Conservation (phyloP, 2,329 filamentous ascomycete genomes). For the Ampelomyces quisqualis region DNA sequence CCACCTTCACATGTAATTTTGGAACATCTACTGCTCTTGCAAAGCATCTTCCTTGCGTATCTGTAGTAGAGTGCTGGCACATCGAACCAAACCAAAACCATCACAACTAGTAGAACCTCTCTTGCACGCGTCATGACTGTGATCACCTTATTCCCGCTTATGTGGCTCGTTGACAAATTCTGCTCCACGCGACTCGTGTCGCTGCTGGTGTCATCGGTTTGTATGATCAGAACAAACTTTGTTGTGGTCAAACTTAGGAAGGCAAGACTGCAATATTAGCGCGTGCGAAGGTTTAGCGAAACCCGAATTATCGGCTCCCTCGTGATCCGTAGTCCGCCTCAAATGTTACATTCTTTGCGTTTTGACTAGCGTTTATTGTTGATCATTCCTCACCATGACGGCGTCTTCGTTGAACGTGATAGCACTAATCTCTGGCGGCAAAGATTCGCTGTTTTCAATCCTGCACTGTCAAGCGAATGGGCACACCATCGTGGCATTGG, state of each 20-base stretch:
- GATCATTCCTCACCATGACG: slow-evolving; percentile 6
- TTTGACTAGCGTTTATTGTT: background rate
- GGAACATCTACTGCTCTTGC: slow-evolving; percentile 20
- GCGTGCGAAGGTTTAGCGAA: slow-evolving; percentile 15
- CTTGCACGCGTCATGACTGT: background rate
- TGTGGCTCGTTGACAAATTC: too few species aligned
- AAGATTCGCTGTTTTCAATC: slow-evolving; percentile 93
- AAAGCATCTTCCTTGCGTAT: slow-evolving; percentile 21
- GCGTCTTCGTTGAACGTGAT: slow-evolving; percentile 60
- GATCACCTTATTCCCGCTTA: too few species aligned
- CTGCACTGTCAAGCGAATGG: slow-evolving; percentile 86
- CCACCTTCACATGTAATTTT: slow-evolving; percentile 22
- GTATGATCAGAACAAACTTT: slow-evolving; percentile 4
- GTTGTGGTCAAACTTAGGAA: slow-evolving; percentile 2
- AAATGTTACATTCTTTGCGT: background rate
- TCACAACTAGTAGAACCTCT: slow-evolving; percentile 10
- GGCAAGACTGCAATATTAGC: slow-evolving; percentile 8
- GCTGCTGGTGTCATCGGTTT: too few species aligned
- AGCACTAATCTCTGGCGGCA: slow-evolving; percentile 90
- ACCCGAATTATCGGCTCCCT: background rate
- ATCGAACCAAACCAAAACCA: slow-evolving; percentile 25
- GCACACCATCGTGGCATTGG: slow-evolving; percentile 81
- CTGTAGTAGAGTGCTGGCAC: slow-evolving; percentile 40
- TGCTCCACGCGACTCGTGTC: too few species aligned
- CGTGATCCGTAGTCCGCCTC: background rate